A percentile compares a stretch with the other conserved stretches of the same genome.
phyloP scores from a whole-genome alignment of 257 asterid species.

The Buddleja alternifolia region DNA sequence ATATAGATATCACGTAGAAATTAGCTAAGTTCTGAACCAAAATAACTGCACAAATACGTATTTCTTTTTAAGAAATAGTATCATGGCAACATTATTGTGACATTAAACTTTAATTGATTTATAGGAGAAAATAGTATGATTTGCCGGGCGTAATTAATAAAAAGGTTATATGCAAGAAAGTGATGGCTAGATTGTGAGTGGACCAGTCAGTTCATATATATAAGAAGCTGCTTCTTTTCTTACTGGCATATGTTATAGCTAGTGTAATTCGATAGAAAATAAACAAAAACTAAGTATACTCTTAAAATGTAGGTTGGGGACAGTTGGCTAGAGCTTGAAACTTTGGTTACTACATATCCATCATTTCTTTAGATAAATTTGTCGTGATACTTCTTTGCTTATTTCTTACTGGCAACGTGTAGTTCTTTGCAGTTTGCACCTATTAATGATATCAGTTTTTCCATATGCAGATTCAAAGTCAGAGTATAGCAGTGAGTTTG shows the following conservation, averaged over 20 bases:
- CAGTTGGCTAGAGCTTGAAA: background rate
- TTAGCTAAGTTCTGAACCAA: background rate
- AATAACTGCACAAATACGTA: background rate
- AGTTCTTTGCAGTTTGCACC: slow-evolving; percentile 2
- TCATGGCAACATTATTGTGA: background rate
- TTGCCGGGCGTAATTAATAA: slow-evolving; percentile 19
- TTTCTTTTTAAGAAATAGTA: slow-evolving; percentile 5
- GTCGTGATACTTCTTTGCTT: background rate
- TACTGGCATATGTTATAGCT: background rate
- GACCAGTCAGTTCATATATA: background rate
- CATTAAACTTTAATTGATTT: background rate
- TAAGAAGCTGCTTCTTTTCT: slow-evolving; percentile 20
- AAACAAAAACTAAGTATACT: background rate
- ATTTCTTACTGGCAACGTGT: background rate
- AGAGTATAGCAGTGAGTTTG: slow-evolving; percentile 82
- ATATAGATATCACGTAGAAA: slow-evolving; percentile 9
- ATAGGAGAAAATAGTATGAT: slow-evolving; percentile 1
- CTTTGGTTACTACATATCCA: slow-evolving; percentile 2
- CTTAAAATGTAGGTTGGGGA: background rate
- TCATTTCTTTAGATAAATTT: slow-evolving; percentile 5
- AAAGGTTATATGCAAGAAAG: slow-evolving; percentile 7
- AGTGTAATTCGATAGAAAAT: background rate
- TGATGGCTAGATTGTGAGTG: background rate
- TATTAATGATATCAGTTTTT: slow-evolving; percentile 17
- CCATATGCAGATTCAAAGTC: slow-evolving; percentile 71